phyloP scores from a whole-genome alignment of 2,329 filamentous ascomycete genomes.

The Cercospora citrullina region DNA sequence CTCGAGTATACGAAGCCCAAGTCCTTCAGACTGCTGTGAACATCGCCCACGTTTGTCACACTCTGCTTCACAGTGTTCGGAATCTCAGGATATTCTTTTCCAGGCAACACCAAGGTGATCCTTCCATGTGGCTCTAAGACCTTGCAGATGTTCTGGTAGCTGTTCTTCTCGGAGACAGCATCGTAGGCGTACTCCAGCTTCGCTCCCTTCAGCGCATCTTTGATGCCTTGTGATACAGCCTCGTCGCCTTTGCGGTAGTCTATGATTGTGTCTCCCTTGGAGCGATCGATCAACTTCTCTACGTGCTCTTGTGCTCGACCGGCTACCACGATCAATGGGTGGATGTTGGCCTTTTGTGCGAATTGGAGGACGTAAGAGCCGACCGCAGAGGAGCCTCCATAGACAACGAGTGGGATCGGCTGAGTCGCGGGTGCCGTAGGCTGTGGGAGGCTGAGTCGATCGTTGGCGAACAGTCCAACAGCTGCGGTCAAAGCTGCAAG shows the following conservation, averaged over 20 bases:
- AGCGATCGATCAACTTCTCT: constrained; percentile 53
- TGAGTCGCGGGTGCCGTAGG: constrained; percentile 41
- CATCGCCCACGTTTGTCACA: constrained; percentile 41
- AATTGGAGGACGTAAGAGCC: constrained; percentile 61
- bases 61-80: constrained; percentile 42
- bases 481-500: constrained; percentile 51
- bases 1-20: constrained; percentile 39
- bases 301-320: constrained; percentile 57
- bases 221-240: constrained; percentile 36
- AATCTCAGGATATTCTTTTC: constrained; percentile 46
- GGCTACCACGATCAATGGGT: constrained; percentile 62
- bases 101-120: constrained; percentile 40
- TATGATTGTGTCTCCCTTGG: constrained; percentile 58
- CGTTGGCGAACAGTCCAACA: constrained; percentile 44
- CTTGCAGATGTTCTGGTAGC: constrained; percentile 42
- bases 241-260: constrained; percentile 56
- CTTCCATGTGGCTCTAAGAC: constrained; percentile 41
- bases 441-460: constrained; percentile 44
- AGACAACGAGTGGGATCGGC: constrained; percentile 45
- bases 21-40: constrained; percentile 37
- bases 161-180: constrained; percentile 35
- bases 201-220: constrained; percentile 34
- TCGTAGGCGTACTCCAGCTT: constrained; percentile 38
- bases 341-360: constrained; percentile 54
- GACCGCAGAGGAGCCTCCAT: constrained; percentile 57